A percentile compares a stretch with the other conserved stretches of the same genome.
Conservation (phyloP, 2,329 filamentous ascomycete species). For the Microcyclosporella mali region DNA sequence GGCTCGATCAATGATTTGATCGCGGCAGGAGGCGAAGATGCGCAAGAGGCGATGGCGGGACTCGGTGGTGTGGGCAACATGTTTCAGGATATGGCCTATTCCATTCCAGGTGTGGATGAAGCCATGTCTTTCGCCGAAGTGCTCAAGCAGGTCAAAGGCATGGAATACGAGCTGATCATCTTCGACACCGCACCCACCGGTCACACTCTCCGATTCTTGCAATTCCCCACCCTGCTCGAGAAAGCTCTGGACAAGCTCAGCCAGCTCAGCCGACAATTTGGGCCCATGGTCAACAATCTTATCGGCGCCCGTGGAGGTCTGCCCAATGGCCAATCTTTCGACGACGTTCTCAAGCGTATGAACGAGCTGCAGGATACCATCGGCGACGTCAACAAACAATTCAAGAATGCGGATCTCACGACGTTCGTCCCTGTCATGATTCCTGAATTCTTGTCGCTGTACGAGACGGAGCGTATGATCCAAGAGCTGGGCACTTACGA, state of each 20-base stretch:
- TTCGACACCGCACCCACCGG: slow-evolving; percentile 98
- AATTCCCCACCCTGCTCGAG: slow-evolving; percentile 96
- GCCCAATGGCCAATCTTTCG: slow-evolving; percentile 86
- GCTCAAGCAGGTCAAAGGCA: slow-evolving; percentile 96
- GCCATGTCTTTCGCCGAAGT: slow-evolving; percentile 99
- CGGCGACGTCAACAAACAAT: slow-evolving; percentile 91
- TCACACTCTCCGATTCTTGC: slow-evolving; percentile 95
- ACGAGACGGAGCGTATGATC: slow-evolving; percentile 99
- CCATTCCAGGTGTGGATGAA: slow-evolving; percentile 96
- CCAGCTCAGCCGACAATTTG: slow-evolving; percentile 88
- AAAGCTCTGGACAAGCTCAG: slow-evolving; percentile 97
- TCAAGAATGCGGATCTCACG: slow-evolving; percentile 91
- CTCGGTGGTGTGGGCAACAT: slow-evolving; percentile 73
- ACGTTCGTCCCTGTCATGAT: slow-evolving; percentile 99
- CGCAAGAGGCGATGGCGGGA: slow-evolving; percentile 63
- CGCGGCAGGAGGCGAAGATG: slow-evolving; percentile 66
- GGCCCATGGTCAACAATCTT: slow-evolving; percentile 89
- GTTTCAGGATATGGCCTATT: slow-evolving; percentile 98
- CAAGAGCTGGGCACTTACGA: slow-evolving; percentile 89
- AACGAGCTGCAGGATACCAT: slow-evolving; percentile 91
- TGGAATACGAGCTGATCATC: slow-evolving; percentile 97
- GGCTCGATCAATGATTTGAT: slow-evolving; percentile 94
- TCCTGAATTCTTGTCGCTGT: slow-evolving; percentile 90
- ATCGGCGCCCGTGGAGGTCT: slow-evolving; percentile 71
- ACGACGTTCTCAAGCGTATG: slow-evolving; percentile 90